These are phyloP conservation scores for Sonneratia caseolaris DNA, from an alignment of 345 rosid species.

Conservation along the genomic window DNA sequence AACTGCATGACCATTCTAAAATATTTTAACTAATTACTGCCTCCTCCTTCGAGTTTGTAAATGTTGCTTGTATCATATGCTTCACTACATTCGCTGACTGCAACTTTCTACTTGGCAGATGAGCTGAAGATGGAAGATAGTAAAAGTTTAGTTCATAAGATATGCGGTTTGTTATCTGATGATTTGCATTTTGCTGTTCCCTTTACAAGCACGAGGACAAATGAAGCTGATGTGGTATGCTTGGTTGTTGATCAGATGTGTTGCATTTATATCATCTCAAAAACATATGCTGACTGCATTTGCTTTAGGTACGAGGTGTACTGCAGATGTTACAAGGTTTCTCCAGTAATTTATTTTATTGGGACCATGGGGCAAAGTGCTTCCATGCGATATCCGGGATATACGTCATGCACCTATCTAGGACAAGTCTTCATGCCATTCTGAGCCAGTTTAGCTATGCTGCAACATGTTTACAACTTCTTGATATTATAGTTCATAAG, in stretches of 20 bases:
- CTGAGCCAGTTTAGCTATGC: constrained; percentile 52
- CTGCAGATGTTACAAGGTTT: constrained; percentile 75
- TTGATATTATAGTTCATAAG: constrained; percentile 32
- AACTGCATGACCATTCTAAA: background rate
- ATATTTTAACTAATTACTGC: background rate
- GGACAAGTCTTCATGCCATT: constrained; percentile 43
- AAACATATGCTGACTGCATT: background rate
- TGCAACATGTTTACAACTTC: constrained; percentile 72
- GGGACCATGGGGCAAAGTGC: constrained; percentile 40
- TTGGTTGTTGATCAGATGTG: background rate
- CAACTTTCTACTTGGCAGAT: constrained; percentile 3
- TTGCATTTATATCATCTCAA: background rate
- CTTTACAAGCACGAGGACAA: constrained; percentile 30
- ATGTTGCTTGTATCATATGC: background rate
- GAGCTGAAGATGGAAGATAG: constrained; percentile 10
- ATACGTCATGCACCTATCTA: constrained; percentile 63
- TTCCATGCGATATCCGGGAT: constrained; percentile 43
- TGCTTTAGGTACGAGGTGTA: constrained; percentile 43
- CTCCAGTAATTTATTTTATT: constrained; percentile 43
- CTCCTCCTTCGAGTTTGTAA: background rate
- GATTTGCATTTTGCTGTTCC: constrained; percentile 28
- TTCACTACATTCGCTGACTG: background rate
- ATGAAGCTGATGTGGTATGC: constrained; percentile 53
- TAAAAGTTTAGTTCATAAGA: constrained; percentile 25
- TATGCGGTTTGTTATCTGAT: constrained; percentile 25